Evolutionary conservation across 345 rosid species (phyloP), one percentile per base, ranked within the genome.

Genomic region (Geranium rotundifolium): DNA sequence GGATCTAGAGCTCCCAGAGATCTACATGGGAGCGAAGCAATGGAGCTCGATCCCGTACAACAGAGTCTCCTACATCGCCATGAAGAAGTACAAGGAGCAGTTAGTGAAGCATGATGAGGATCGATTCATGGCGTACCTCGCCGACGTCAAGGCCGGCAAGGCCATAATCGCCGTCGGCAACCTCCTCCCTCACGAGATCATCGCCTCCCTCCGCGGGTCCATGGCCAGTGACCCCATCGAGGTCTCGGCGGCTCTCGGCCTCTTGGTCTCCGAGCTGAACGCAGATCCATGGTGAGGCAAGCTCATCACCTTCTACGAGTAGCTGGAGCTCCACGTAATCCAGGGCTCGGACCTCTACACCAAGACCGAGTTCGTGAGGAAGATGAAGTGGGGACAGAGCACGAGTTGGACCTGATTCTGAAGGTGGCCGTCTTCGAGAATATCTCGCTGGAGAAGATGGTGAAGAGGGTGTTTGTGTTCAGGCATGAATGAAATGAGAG

Each of bases 281-380:
- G 72, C 69, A 12, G 81, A 83, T 52, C 88, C 89, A 0, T 88
- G 89, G 89, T 80, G 63, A 19, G 88, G 85, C 17, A 84, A 82
- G 72, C 61, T 85, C 0, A 80, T 83, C 12, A 80, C 89, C 0
- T 85, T 76, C 74, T 78, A 87, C 60, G 4, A 19, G 30, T 29
- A 59, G 0, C 96, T 86, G 0, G 1, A 64, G 20, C 58, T 86
- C 31, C 81, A 80, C 1, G 15, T 14, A 4, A 74, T 83, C 0
- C 0, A 72, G 31, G 85, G 89, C n/a, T n/a, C n/a, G n/a, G n/a
- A n/a, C n/a, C n/a, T n/a, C n/a, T n/a, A n/a, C n/a, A n/a, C n/a
- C n/a, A n/a, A n/a, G n/a, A n/a, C n/a, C n/a, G n/a, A n/a, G n/a
- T n/a, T n/a, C n/a, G n/a, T n/a, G n/a, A n/a, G n/a, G n/a, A n/a